These are phyloP conservation scores for Aspergillus sp. DNA, from an alignment of 2,329 filamentous ascomycete species.

Conservation along the genomic window DNA sequence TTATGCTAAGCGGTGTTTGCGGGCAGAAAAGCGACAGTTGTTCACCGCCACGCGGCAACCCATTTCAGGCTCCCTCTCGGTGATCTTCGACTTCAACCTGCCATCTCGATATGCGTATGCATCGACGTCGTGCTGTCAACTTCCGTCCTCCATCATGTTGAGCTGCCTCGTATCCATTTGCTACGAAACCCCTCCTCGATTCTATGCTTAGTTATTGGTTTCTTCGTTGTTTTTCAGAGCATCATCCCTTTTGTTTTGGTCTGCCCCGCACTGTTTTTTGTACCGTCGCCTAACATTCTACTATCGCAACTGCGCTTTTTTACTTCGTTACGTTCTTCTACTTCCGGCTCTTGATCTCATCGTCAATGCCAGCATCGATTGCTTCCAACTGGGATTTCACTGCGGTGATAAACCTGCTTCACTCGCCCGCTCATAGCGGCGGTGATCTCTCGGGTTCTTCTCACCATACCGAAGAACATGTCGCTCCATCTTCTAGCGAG, in stretches of 20 bases:
- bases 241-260: slow-evolving; percentile 1
- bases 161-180: slow-evolving; percentile 4
- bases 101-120: slow-evolving; percentile 6
- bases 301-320: not conserved
- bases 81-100: not conserved
- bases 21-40: slow-evolving; percentile 5
- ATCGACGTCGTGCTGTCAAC: slow-evolving; percentile 5
- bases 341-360: not conserved
- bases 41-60: slow-evolving; percentile 13
- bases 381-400: slow-evolving; percentile 38
- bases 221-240: not conserved
- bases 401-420: slow-evolving; percentile 38
- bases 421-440: slow-evolving; percentile 21
- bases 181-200: not conserved
- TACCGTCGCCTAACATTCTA: not conserved
- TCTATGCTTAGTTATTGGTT: slow-evolving; percentile 2
- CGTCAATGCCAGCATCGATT: slow-evolving; percentile 24
- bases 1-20: slow-evolving; percentile 4
- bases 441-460: slow-evolving; percentile 5
- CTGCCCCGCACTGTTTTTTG: slow-evolving; percentile 3
- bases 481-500: slow-evolving; percentile 3
- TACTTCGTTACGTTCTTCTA: not conserved
- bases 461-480: slow-evolving; percentile 8
- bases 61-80: slow-evolving; percentile 1
- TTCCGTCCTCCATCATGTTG: slow-evolving; percentile 15